Evolutionary conservation across 2,329 filamentous ascomycete species (phyloP).

Genomic region (Phaeoacremonium minimum): DNA sequence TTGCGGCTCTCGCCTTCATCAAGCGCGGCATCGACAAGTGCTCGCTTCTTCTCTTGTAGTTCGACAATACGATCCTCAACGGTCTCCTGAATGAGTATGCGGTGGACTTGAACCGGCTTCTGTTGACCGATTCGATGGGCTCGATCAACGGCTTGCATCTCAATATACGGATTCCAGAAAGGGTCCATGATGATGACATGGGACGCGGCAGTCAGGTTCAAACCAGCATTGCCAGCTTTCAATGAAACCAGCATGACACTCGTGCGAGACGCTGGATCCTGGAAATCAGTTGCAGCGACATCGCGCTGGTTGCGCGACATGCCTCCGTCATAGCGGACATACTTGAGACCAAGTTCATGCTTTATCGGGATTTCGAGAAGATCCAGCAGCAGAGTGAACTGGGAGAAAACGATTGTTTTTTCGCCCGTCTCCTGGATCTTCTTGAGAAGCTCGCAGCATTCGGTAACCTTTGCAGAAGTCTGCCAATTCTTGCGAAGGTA

Average conservation of each 20-base stretch:
- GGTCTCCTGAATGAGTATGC: slow-evolving; percentile 70
- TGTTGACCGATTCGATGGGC: slow-evolving; percentile 84
- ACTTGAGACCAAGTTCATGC: slow-evolving; percentile 45
- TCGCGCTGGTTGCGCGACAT: slow-evolving; percentile 67
- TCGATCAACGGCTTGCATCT: slow-evolving; percentile 87
- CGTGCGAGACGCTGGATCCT: slow-evolving; percentile 45
- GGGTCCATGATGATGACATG: slow-evolving; percentile 89
- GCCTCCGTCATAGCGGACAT: slow-evolving; percentile 71
- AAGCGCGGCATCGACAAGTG: slow-evolving; percentile 72
- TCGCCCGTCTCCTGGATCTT: slow-evolving; percentile 47
- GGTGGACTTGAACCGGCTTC: slow-evolving; percentile 71
- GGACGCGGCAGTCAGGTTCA: slow-evolving; percentile 79
- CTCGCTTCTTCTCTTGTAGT: slow-evolving; percentile 74
- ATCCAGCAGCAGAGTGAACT: slow-evolving; percentile 76
- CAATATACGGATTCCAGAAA: slow-evolving; percentile 92
- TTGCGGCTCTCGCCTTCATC: slow-evolving; percentile 68
- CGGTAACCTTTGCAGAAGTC: slow-evolving; percentile 71
- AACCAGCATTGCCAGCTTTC: slow-evolving; percentile 77
- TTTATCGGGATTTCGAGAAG: slow-evolving; percentile 69
- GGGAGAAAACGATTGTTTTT: slow-evolving; percentile 79
- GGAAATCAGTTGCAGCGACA: slow-evolving; percentile 62
- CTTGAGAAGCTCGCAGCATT: slow-evolving; percentile 61
- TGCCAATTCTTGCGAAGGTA: slow-evolving; percentile 67
- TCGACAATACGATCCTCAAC: slow-evolving; percentile 83
- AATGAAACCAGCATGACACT: slow-evolving; percentile 74